A percentile compares a stretch with the other conserved stretches of the same genome.
Evolutionary conservation across 2,329 filamentous ascomycete species (phyloP).

Genomic region (Achaetomium macrosporum): DNA sequence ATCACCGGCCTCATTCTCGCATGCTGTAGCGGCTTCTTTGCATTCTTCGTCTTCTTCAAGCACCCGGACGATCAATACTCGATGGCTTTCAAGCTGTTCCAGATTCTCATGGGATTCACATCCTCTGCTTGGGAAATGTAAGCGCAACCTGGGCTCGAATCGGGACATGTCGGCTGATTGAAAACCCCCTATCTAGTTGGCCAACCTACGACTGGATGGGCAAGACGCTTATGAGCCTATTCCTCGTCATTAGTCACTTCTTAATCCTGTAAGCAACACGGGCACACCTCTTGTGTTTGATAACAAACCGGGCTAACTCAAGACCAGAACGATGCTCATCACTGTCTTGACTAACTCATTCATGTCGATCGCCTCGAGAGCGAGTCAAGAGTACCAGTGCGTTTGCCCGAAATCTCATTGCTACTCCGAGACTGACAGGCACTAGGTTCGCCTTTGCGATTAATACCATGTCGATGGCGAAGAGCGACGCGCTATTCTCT

Average conservation of each 20-base stretch:
- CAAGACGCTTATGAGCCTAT: slow-evolving; percentile 67
- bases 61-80: slow-evolving; percentile 63
- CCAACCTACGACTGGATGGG: slow-evolving; percentile 71
- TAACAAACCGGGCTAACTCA: slow-evolving; percentile 6
- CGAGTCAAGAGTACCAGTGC: slow-evolving; percentile 78
- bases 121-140: slow-evolving; percentile 89
- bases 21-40: slow-evolving; percentile 88
- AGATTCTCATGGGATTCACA: slow-evolving; percentile 93
- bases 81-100: slow-evolving; percentile 87
- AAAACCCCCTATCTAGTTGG: slow-evolving; percentile 46
- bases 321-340: slow-evolving; percentile 70
- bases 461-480: slow-evolving; percentile 96
- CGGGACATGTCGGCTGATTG: neutral
- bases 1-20: slow-evolving; percentile 81
- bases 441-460: slow-evolving; percentile 79
- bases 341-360: slow-evolving; percentile 96
- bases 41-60: slow-evolving; percentile 82
- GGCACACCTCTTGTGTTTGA: neutral
- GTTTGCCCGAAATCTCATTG: slow-evolving; percentile 21
- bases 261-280: slow-evolving; percentile 61
- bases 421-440: slow-evolving; percentile 7
- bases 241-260: slow-evolving; percentile 93
- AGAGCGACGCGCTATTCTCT: slow-evolving; percentile 93
- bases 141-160: slow-evolving; percentile 25
- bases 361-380: slow-evolving; percentile 90